These are phyloP conservation scores for Darksidea phi DNA, from an alignment of 495 filamentous ascomycete species.

Conservation along the genomic window DNA sequence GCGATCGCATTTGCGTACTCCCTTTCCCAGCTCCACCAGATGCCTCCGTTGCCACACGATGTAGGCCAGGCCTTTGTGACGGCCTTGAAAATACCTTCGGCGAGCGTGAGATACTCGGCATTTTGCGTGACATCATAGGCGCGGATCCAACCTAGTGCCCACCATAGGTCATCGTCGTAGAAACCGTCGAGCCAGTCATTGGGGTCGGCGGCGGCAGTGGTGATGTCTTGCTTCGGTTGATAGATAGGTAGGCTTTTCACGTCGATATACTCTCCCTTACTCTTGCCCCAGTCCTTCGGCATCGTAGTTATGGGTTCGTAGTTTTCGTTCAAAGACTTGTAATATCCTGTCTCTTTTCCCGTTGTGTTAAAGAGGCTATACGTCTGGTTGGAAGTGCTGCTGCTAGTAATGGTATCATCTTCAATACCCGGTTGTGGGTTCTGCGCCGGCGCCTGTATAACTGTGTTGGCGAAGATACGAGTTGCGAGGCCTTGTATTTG, in stretches of 20 bases:
- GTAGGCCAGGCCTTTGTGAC: slow-evolving; percentile 46
- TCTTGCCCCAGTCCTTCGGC: slow-evolving; percentile 11
- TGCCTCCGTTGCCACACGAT: slow-evolving; percentile 54
- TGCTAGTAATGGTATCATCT: neutral
- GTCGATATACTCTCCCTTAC: neutral
- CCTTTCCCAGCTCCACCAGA: slow-evolving; percentile 66
- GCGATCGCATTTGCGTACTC: slow-evolving; percentile 68
- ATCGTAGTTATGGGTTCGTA: slow-evolving; percentile 1
- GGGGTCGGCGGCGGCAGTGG: slow-evolving; percentile 12
- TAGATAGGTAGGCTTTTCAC: slow-evolving; percentile 8
- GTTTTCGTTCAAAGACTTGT: slow-evolving; percentile 2
- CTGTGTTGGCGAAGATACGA: slow-evolving; percentile 43
- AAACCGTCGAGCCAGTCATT: slow-evolving; percentile 39
- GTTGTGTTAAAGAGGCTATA: neutral
- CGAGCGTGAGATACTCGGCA: slow-evolving; percentile 42
- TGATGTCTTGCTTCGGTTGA: neutral
- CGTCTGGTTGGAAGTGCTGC: neutral
- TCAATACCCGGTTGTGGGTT: slow-evolving; percentile 34
- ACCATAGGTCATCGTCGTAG: slow-evolving; percentile 46
- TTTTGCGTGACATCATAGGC: slow-evolving; percentile 40
- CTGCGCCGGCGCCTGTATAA: slow-evolving; percentile 39
- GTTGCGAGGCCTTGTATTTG: slow-evolving; percentile 22
- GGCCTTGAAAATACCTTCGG: slow-evolving; percentile 60
- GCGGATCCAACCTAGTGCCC: slow-evolving; percentile 40
- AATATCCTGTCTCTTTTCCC: slow-evolving; percentile 5